Evolutionary conservation across 1,139 yeast genomes (phyloP).

Genomic region (Geotrichum histeridarum): DNA sequence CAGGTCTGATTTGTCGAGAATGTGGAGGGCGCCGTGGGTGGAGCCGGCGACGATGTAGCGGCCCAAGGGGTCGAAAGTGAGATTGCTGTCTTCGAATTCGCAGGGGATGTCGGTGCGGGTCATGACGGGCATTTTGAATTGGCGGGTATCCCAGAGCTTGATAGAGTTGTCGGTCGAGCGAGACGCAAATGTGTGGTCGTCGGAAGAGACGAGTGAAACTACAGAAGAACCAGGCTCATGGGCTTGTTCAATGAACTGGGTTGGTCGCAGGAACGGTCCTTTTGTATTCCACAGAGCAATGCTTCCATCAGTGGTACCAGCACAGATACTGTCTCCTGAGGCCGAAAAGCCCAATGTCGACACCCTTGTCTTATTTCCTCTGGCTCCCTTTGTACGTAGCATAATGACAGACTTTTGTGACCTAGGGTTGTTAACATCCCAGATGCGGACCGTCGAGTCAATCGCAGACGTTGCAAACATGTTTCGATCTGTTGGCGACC

Average conservation of each 20-base stretch:
- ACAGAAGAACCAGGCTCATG: slow-evolving; percentile 26
- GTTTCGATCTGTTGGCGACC: slow-evolving; percentile 30
- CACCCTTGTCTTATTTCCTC: slow-evolving; percentile 26
- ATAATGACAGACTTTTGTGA: slow-evolving; percentile 34
- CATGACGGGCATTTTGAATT: slow-evolving; percentile 34
- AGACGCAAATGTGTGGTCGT: slow-evolving; percentile 26
- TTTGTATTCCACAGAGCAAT: slow-evolving; percentile 33
- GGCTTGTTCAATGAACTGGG: slow-evolving; percentile 27
- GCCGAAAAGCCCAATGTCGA: slow-evolving; percentile 25
- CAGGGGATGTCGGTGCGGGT: slow-evolving; percentile 28
- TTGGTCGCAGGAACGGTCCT: slow-evolving; percentile 34
- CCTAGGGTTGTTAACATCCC: slow-evolving; percentile 33
- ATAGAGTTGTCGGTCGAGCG: slow-evolving; percentile 33
- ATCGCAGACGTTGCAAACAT: slow-evolving; percentile 33
- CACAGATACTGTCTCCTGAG: slow-evolving; percentile 25
- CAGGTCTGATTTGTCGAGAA: slow-evolving; percentile 39
- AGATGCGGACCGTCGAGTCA: slow-evolving; percentile 38
- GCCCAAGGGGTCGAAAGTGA: slow-evolving; percentile 31
- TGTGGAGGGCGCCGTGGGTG: slow-evolving; percentile 27
- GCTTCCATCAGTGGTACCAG: slow-evolving; percentile 32
- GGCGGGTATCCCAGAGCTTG: slow-evolving; percentile 39
- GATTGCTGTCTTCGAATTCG: slow-evolving; percentile 26
- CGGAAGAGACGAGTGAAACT: slow-evolving; percentile 21
- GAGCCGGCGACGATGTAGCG: slow-evolving; percentile 30
- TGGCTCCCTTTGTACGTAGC: slow-evolving; percentile 27